phyloP scores from a whole-genome alignment of 805 yeast species.

The Saturnispora saitoi region DNA sequence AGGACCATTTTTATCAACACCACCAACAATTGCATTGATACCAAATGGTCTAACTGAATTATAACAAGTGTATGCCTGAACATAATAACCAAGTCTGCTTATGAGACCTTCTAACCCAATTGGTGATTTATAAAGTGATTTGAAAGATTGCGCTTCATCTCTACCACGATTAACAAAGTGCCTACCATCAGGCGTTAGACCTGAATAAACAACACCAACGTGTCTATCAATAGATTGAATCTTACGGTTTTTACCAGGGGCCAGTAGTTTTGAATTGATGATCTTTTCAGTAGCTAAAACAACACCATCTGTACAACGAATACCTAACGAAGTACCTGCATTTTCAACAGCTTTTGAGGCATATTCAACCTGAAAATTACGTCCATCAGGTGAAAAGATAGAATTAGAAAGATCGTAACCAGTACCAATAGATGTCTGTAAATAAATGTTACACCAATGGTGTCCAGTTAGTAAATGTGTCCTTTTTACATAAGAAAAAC shows the following conservation, averaged over 20 bases:
- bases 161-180: slow-evolving; percentile 87
- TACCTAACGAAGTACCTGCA: slow-evolving; percentile 92
- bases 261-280: slow-evolving; percentile 76
- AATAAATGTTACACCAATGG: neutral
- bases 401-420: slow-evolving; percentile 98
- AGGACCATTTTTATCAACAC: slow-evolving; percentile 75
- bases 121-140: slow-evolving; percentile 64
- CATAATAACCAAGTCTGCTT: slow-evolving; percentile 82
- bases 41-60: slow-evolving; percentile 98
- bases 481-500: neutral
- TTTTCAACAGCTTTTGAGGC: slow-evolving; percentile 97
- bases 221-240: slow-evolving; percentile 92
- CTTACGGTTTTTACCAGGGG: slow-evolving; percentile 80
- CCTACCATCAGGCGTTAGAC: slow-evolving; percentile 93
- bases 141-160: slow-evolving; percentile 79
- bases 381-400: slow-evolving; percentile 88
- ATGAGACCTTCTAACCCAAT: slow-evolving; percentile 75
- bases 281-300: slow-evolving; percentile 97
- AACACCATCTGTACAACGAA: slow-evolving; percentile 85
- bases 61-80: slow-evolving; percentile 91
- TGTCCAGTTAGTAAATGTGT: neutral
- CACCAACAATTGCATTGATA: slow-evolving; percentile 85
- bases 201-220: slow-evolving; percentile 91
- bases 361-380: slow-evolving; percentile 96
- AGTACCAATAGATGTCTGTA: slow-evolving; percentile 85